These are phyloP conservation scores for Camillea tinctor DNA, from an alignment of 2,329 filamentous ascomycete genomes.

Conservation along the genomic window DNA sequence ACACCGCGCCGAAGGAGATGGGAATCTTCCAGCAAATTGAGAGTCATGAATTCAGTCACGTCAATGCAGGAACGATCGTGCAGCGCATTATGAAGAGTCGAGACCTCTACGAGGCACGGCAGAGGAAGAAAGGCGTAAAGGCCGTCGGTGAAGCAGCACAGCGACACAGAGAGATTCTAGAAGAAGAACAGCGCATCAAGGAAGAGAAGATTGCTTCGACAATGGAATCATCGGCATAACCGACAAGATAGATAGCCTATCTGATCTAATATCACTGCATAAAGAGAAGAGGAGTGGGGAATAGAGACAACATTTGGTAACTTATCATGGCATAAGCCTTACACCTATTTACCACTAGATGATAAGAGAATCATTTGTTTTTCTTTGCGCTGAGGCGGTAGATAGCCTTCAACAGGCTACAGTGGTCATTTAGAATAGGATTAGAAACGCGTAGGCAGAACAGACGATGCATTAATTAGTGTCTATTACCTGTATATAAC, in stretches of 20 bases:
- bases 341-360: background rate
- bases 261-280: background rate
- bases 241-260: background rate
- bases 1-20: conserved; percentile 75
- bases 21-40: conserved; percentile 81
- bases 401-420: background rate
- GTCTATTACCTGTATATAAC: background rate
- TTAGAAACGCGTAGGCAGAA: background rate
- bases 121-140: conserved; percentile 88
- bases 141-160: conserved; percentile 69
- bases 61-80: conserved; percentile 92
- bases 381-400: background rate
- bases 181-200: conserved; percentile 54
- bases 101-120: conserved; percentile 85
- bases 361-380: background rate
- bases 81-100: conserved; percentile 84
- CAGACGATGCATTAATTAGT: too few species aligned
- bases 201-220: conserved; percentile 38
- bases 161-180: conserved; percentile 59
- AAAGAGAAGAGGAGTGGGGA: background rate
- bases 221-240: background rate
- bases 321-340: background rate
- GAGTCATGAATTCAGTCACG: conserved; percentile 75
- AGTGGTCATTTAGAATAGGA: background rate
- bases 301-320: background rate